phyloP scores from a whole-genome alignment of 192 early-diverging fungal genomes.

The Kappamyces sp. region DNA sequence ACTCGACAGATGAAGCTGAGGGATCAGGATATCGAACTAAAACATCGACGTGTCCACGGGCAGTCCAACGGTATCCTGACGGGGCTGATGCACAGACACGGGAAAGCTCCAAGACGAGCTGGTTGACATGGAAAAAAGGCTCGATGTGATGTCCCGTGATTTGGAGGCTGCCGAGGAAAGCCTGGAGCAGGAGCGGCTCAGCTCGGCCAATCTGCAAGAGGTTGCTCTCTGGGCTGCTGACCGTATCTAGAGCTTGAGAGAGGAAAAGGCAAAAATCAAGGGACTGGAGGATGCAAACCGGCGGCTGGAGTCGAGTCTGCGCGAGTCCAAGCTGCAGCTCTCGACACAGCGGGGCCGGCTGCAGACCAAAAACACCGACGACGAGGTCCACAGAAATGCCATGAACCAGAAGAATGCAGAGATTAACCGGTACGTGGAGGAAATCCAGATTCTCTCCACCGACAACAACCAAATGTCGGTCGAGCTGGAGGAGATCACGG shows the following conservation, averaged over 20 bases:
- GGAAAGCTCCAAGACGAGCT: slow-evolving; percentile 34
- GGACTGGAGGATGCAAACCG: slow-evolving; percentile 24
- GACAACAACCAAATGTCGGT: slow-evolving; percentile 31
- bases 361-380: slow-evolving; percentile 35
- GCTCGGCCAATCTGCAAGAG: not conserved
- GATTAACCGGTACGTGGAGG: slow-evolving; percentile 37
- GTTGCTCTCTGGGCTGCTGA: not conserved
- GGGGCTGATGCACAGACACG: slow-evolving; percentile 21
- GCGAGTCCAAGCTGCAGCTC: slow-evolving; percentile 37
- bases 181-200: slow-evolving; percentile 29
- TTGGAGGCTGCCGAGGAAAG: slow-evolving; percentile 32
- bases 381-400: slow-evolving; percentile 22
- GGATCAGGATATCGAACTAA: slow-evolving; percentile 20
- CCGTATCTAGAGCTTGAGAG: slow-evolving; percentile 10
- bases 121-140: slow-evolving; percentile 36
- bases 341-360: slow-evolving; percentile 33
- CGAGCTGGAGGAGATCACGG: slow-evolving; percentile 38
- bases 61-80: not conserved
- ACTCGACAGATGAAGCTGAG: not conserved
- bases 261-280: slow-evolving; percentile 29
- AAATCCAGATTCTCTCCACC: slow-evolving; percentile 36
- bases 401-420: slow-evolving; percentile 45
- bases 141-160: slow-evolving; percentile 28
- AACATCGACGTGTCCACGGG: slow-evolving; percentile 10
- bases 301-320: slow-evolving; percentile 36